phyloP scores from a whole-genome alignment of 805 yeast species.

The Hyphopichia homilentoma region DNA sequence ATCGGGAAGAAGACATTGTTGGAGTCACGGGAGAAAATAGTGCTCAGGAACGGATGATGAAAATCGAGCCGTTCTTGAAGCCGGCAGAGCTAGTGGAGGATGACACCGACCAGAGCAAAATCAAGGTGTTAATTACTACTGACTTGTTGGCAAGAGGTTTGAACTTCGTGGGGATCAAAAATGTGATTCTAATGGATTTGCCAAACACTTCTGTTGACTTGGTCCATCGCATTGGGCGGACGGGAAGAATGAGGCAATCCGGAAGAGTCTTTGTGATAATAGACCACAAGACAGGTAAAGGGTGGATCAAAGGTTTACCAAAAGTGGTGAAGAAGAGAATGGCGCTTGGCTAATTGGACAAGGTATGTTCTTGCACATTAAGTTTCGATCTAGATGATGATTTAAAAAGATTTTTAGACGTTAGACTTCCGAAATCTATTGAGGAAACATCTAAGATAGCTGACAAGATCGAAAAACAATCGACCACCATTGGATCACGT shows the following conservation, averaged over 20 bases:
- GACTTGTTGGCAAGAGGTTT: conserved; percentile 89
- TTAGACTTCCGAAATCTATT: conserved; percentile 37
- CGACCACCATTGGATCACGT: neutral
- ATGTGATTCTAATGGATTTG: conserved; percentile 78
- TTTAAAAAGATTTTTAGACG: conserved; percentile 32
- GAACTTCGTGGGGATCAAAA: conserved; percentile 77
- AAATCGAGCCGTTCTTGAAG: conserved; percentile 59
- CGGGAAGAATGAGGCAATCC: conserved; percentile 85
- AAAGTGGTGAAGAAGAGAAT: conserved; percentile 54
- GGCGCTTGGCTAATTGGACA: conserved; percentile 22
- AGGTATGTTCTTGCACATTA: conserved; percentile 2
- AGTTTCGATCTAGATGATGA: conserved; percentile 25
- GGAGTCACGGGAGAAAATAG: conserved; percentile 67
- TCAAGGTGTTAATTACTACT: conserved; percentile 79
- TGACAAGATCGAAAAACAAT: conserved; percentile 1
- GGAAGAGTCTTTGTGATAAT: conserved; percentile 86
- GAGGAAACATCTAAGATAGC: conserved; percentile 8
- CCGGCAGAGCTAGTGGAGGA: conserved; percentile 49
- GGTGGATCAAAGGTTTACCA: conserved; percentile 82
- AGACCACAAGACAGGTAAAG: conserved; percentile 60
- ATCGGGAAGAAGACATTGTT: conserved; percentile 44
- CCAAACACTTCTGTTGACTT: conserved; percentile 84
- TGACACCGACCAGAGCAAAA: conserved; percentile 23
- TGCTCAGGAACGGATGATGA: conserved; percentile 53
- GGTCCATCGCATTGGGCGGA: conserved; percentile 89